Percentiles rank a stretch among this genome's conserved stretches.
Evolutionary conservation across 306 rosid species (phyloP).

Genomic region (Dryas octopetala): DNA sequence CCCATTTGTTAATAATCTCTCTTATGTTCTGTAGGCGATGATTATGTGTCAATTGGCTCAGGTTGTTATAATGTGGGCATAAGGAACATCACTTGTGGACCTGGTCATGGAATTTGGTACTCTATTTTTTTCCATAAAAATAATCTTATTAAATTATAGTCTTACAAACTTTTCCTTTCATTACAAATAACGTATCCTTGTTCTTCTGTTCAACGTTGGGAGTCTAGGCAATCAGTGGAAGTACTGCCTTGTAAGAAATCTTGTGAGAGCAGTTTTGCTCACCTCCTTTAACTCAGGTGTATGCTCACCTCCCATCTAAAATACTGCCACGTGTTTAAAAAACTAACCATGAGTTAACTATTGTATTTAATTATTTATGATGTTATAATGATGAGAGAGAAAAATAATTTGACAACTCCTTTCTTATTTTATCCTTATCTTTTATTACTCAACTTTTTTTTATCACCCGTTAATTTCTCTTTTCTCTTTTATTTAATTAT

Average conservation of each 20-base stretch:
- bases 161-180: neutral
- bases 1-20: conserved; percentile 2
- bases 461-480: too few relatives aligned
- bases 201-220: conserved; percentile 56
- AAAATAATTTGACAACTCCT: too few relatives aligned
- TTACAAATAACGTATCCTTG: neutral
- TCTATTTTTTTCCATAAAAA: neutral
- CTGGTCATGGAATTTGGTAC: conserved; percentile 91
- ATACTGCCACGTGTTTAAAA: too few relatives aligned
- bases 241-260: conserved; percentile 45
- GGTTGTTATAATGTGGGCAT: conserved; percentile 74
- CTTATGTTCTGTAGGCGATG: conserved; percentile 59
- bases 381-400: too few relatives aligned
- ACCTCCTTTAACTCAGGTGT: too few relatives aligned
- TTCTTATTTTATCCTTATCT: too few relatives aligned
- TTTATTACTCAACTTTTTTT: too few relatives aligned
- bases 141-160: neutral
- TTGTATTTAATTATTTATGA: too few relatives aligned
- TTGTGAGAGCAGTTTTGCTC: too few relatives aligned
- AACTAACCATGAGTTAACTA: too few relatives aligned
- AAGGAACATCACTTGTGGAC: conserved; percentile 83
- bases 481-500: too few relatives aligned
- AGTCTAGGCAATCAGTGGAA: conserved; percentile 76
- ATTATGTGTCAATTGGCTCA: conserved; percentile 82
- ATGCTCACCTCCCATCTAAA: too few relatives aligned